Evolutionary conservation across 768 basidiomycete genomes (phyloP).

Genomic region (Russula foetens): DNA sequence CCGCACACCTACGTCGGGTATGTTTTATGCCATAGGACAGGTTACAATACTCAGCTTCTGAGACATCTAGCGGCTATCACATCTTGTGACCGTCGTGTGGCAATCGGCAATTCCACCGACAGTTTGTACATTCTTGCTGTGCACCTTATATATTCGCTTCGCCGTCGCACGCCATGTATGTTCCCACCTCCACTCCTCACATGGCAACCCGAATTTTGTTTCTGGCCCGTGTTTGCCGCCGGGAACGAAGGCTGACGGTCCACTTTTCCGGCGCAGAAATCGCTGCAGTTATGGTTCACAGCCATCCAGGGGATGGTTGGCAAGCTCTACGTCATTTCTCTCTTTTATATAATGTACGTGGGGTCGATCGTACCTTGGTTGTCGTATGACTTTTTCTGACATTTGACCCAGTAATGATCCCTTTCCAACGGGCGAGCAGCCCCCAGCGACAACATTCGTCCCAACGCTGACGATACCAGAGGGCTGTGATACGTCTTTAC

Average conservation of each 20-base stretch:
- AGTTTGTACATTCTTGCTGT: not conserved
- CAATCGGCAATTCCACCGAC: conserved; percentile 9
- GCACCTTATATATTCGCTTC: not conserved
- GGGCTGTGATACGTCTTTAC: not conserved
- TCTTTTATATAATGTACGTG: conserved; percentile 10
- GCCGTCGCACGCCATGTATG: not conserved
- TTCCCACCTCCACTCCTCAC: not conserved
- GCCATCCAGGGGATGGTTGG: not conserved
- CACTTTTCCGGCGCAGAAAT: not conserved
- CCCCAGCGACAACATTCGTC: not conserved
- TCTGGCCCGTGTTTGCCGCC: no score
- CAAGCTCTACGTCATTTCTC: conserved; percentile 14
- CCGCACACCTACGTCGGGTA: conserved; percentile 1
- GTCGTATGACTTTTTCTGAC: not conserved
- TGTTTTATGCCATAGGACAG: not conserved
- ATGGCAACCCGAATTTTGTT: no score
- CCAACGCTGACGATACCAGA: conserved; percentile 4
- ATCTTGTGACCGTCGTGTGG: conserved; percentile 2
- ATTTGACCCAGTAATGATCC: not conserved
- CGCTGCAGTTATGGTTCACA: not conserved
- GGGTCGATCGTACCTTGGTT: not conserved
- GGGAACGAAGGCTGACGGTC: not conserved
- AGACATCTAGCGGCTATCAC: not conserved
- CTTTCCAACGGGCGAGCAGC: not conserved
- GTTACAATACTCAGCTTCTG: not conserved